A percentile compares a stretch with the other conserved stretches of the same genome.
phyloP scores from a whole-genome alignment of 208 protist species.

The Wallacemonas rigidus region DNA sequence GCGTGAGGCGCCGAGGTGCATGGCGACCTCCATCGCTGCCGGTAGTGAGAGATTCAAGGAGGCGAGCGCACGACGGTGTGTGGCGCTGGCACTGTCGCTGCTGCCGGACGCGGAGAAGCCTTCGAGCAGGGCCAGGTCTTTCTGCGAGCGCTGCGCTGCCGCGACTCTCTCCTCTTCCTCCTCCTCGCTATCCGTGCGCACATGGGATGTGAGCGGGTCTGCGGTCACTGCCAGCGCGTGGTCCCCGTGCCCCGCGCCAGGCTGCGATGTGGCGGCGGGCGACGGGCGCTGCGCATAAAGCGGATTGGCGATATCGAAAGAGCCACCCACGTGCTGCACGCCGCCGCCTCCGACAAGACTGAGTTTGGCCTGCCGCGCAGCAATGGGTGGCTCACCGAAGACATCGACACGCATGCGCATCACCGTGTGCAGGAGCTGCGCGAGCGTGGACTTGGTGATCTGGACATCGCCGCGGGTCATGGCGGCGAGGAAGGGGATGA shows the following conservation, averaged over 20 bases:
- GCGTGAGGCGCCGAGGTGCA: slow-evolving; percentile 67
- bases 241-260: no score
- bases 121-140: slow-evolving; percentile 34
- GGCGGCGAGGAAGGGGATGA: slow-evolving; percentile 78
- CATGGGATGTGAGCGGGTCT: neutral
- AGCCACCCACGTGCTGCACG: slow-evolving; percentile 26
- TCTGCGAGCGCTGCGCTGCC: slow-evolving; percentile 17
- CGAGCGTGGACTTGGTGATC: slow-evolving; percentile 59
- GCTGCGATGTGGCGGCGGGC: neutral
- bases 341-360: slow-evolving; percentile 39
- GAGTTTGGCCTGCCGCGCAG: slow-evolving; percentile 48
- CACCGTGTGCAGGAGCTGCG: slow-evolving; percentile 54
- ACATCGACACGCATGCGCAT: slow-evolving; percentile 74
- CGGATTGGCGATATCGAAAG: slow-evolving; percentile 36
- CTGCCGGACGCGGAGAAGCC: slow-evolving; percentile 42
- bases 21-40: slow-evolving; percentile 68
- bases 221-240: neutral
- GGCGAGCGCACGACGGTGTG: slow-evolving; percentile 66
- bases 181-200: no score
- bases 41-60: slow-evolving; percentile 67
- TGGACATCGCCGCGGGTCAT: slow-evolving; percentile 71
- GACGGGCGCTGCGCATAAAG: slow-evolving; percentile 24
- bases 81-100: slow-evolving; percentile 48
- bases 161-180: neutral
- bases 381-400: slow-evolving; percentile 82